Conservation (phyloP, 2,329 filamentous ascomycete genomes). For the Hypoxylon sp. region DNA sequence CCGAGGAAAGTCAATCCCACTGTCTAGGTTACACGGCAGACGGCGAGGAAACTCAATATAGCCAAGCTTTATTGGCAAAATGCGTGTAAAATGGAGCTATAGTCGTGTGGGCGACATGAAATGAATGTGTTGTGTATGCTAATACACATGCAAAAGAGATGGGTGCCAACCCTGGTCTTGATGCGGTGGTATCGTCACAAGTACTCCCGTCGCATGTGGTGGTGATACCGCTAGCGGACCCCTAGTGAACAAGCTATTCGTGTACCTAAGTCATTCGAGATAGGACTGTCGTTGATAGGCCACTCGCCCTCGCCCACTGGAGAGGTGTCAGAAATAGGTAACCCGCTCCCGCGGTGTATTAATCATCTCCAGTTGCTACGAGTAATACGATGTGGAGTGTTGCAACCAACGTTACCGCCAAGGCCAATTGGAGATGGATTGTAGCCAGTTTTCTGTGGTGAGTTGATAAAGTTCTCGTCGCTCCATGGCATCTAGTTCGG, state of each 20-base stretch:
- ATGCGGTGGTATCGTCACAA: constrained; percentile 26
- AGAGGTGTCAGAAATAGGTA: constrained; percentile 17
- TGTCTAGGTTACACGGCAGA: constrained; percentile 28
- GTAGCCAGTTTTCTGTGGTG: constrained; percentile 3
- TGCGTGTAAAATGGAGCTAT: neutral
- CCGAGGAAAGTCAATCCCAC: constrained; percentile 6
- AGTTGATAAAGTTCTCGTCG: constrained; percentile 19
- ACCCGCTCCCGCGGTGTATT: neutral
- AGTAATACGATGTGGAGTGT: constrained; percentile 32
- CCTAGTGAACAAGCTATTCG: constrained; percentile 12
- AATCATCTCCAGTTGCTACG: constrained; percentile 3
- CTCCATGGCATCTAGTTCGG: constrained; percentile 13
- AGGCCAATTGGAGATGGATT: constrained; percentile 16
- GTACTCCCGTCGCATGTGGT: constrained; percentile 6
- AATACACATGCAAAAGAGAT: constrained; percentile 8
- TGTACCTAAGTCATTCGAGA: constrained; percentile 10
- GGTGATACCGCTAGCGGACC: constrained; percentile 23
- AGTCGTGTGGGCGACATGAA: neutral
- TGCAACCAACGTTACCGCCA: constrained; percentile 33
- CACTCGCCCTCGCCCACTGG: constrained; percentile 14
- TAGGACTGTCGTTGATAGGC: constrained; percentile 30
- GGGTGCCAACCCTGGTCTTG: constrained; percentile 1
- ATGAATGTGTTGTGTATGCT: constrained; percentile 13
- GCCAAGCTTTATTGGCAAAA: constrained; percentile 12
- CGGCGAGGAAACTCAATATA: constrained; percentile 23